phyloP scores from a whole-genome alignment of 495 filamentous ascomycete species.

The Talaromyces trachyspermus region DNA sequence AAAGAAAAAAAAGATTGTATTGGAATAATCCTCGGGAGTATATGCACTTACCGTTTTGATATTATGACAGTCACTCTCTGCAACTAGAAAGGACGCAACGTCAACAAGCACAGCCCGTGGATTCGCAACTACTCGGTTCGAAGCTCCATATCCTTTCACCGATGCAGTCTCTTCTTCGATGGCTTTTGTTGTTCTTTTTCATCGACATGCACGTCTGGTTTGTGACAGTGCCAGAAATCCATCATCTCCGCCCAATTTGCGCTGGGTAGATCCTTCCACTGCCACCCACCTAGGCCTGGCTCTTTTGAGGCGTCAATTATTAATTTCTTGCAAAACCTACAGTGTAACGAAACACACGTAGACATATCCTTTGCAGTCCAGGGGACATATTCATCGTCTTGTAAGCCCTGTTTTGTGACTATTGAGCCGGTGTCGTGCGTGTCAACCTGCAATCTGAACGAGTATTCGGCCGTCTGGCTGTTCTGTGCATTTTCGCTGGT shows the following conservation, averaged over 20 bases:
- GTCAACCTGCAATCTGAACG: conserved; percentile 64
- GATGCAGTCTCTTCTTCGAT: conserved; percentile 32
- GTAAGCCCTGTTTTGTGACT: conserved; percentile 17
- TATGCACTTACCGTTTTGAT: conserved; percentile 51
- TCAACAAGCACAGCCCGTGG: conserved; percentile 69
- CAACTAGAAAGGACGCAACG: conserved; percentile 64
- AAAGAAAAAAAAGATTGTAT: conserved; percentile 13
- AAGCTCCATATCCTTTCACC: conserved; percentile 68
- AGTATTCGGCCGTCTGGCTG: conserved; percentile 25
- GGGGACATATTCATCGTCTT: conserved; percentile 42
- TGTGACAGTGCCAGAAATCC: conserved; percentile 99
- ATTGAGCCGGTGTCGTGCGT: conserved; percentile 27
- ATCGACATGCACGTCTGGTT: conserved; percentile 53
- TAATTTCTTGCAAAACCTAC: conserved; percentile 48
- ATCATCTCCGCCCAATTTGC: conserved; percentile 99
- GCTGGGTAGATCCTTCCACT: conserved; percentile 94
- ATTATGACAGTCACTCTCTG: conserved; percentile 52
- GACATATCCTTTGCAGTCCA: conserved; percentile 68
- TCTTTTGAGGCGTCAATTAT: conserved; percentile 19
- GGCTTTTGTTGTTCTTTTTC: conserved; percentile 24
- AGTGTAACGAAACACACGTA: conserved; percentile 47
- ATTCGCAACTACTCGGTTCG: conserved; percentile 56
- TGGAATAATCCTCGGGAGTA: background rate
- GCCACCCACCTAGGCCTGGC: conserved; percentile 15
- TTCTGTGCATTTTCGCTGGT: background rate